These are phyloP conservation scores for Ogataea polymorpha DNA, from an alignment of 805 yeast species.

Conservation along the genomic window DNA sequence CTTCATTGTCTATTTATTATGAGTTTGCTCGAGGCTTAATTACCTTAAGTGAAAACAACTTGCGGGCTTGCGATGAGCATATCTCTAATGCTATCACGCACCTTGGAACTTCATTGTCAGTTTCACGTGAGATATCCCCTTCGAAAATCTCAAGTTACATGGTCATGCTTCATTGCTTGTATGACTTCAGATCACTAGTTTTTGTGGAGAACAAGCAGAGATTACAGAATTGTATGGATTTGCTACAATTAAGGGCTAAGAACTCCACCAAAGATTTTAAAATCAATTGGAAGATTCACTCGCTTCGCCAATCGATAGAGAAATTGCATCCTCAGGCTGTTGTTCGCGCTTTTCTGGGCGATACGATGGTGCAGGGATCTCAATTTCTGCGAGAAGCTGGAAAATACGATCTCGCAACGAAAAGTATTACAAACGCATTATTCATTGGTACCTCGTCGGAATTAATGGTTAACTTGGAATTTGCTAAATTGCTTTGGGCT, in stretches of 20 bases:
- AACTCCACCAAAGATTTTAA: slow-evolving; percentile 38
- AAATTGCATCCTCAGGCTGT: slow-evolving; percentile 24
- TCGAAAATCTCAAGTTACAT: slow-evolving; percentile 46
- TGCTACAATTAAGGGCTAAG: slow-evolving; percentile 21
- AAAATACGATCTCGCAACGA: slow-evolving; percentile 69
- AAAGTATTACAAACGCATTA: slow-evolving; percentile 61
- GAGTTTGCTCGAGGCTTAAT: slow-evolving; percentile 64
- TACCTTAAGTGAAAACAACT: slow-evolving; percentile 37
- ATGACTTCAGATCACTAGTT: slow-evolving; percentile 50
- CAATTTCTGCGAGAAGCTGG: slow-evolving; percentile 63
- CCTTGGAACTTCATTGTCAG: slow-evolving; percentile 59
- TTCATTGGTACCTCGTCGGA: slow-evolving; percentile 37
- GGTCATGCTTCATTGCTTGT: slow-evolving; percentile 56
- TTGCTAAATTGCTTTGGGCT: slow-evolving; percentile 81
- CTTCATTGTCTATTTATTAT: slow-evolving; percentile 52
- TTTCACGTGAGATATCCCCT: slow-evolving; percentile 47
- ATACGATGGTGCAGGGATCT: slow-evolving; percentile 58
- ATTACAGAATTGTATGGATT: slow-evolving; percentile 14
- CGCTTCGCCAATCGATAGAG: slow-evolving; percentile 39
- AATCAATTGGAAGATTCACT: slow-evolving; percentile 44
- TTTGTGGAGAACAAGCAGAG: slow-evolving; percentile 12
- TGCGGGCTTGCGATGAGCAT: slow-evolving; percentile 35
- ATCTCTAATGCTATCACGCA: slow-evolving; percentile 50
- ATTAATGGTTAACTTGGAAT: slow-evolving; percentile 57
- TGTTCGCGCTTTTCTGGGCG: slow-evolving; percentile 37